phyloP scores from a whole-genome alignment of 495 filamentous ascomycete genomes.

The Penicillium ochrochloron region DNA sequence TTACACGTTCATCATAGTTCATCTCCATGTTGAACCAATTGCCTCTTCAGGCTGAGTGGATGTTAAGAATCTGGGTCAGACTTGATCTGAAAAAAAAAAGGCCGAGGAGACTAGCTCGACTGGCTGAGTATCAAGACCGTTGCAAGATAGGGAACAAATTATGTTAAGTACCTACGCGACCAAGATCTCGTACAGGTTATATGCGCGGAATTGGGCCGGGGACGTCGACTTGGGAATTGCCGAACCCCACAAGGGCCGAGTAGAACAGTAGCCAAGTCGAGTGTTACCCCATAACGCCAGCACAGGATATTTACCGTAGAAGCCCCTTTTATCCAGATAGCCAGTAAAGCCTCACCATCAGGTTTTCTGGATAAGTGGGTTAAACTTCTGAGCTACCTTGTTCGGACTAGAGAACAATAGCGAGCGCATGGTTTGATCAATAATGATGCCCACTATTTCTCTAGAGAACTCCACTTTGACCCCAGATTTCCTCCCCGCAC shows the following conservation, averaged over 20 bases:
- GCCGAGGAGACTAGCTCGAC: constrained; percentile 3
- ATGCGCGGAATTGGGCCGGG: constrained; percentile 23
- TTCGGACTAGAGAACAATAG: background rate
- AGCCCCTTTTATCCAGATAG: background rate
- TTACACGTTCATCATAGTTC: constrained; percentile 44
- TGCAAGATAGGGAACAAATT: background rate
- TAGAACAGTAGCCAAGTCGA: background rate
- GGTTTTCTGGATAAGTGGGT: background rate
- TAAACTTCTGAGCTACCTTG: background rate
- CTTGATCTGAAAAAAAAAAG: background rate
- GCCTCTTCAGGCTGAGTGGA: background rate
- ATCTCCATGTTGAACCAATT: constrained; percentile 41
- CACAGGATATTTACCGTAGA: background rate
- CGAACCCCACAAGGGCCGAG: constrained; percentile 13
- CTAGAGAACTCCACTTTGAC: constrained; percentile 14
- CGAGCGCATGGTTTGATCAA: background rate
- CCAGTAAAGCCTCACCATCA: background rate
- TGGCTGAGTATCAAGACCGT: background rate
- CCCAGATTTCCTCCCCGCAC: constrained; percentile 26
- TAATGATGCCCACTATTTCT: background rate
- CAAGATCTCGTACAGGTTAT: background rate
- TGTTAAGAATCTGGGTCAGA: background rate
- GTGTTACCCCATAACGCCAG: background rate
- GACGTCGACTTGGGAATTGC: constrained; percentile 9
- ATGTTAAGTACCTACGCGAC: constrained; percentile 12